A percentile compares a stretch with the other conserved stretches of the same genome.
phyloP scores from a whole-genome alignment of 2,329 filamentous ascomycete species.

The Neonectria magnoliae region DNA sequence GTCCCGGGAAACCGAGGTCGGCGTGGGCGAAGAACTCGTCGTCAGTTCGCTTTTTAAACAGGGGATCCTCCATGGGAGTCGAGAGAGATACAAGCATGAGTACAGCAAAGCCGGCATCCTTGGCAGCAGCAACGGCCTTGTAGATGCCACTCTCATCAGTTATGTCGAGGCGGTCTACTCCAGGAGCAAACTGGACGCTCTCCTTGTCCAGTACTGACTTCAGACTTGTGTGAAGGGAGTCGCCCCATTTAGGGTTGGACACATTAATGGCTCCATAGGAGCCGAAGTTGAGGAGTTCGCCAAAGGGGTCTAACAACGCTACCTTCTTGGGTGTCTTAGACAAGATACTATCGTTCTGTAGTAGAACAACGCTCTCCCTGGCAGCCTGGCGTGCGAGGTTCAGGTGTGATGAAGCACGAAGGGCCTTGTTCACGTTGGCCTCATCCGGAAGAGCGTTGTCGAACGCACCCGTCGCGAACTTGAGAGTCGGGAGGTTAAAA shows the following conservation, averaged over 20 bases:
- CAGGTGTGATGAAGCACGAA: constrained; percentile 21
- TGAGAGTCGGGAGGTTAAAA: constrained; percentile 42
- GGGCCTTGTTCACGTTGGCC: constrained; percentile 27
- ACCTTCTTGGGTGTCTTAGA: constrained; percentile 57
- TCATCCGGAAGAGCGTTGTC: constrained; percentile 39
- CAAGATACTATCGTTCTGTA: constrained; percentile 68
- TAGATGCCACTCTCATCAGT: constrained; percentile 29
- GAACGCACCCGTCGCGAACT: constrained; percentile 43
- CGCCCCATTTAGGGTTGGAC: constrained; percentile 28
- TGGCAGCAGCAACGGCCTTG: constrained; percentile 41
- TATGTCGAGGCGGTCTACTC: constrained; percentile 30
- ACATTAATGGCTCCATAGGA: constrained; percentile 34
- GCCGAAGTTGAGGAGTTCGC: constrained; percentile 37
- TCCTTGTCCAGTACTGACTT: constrained; percentile 26
- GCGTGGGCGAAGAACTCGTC: constrained; percentile 47
- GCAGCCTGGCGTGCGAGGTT: constrained; percentile 25
- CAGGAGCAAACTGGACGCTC: constrained; percentile 30
- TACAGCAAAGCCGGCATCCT: constrained; percentile 43
- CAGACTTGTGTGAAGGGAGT: constrained; percentile 29
- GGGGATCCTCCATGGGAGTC: constrained; percentile 36
- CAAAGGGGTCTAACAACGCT: constrained; percentile 40
- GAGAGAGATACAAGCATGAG: constrained; percentile 45
- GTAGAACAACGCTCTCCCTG: constrained; percentile 59
- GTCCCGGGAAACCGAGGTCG: constrained; percentile 44
- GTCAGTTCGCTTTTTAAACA: constrained; percentile 47